Evolutionary conservation across 257 asterid species (phyloP).

Genomic region (Fraxinus quadrangulata): DNA sequence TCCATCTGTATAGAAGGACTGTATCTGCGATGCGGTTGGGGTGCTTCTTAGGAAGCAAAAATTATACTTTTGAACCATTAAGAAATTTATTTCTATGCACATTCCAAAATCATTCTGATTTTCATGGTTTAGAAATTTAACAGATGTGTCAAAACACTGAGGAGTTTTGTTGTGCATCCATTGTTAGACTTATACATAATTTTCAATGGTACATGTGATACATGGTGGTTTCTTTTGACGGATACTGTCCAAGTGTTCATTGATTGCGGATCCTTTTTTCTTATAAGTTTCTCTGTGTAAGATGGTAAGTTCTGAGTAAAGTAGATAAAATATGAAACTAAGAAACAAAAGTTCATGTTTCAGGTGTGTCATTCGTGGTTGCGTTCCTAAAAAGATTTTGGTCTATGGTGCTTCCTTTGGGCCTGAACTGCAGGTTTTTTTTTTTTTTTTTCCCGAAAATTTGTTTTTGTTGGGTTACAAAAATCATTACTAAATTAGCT

Average conservation of each 20-base stretch:
- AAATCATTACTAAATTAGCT: neutral
- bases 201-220: conserved; percentile 6
- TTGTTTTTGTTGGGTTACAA: conserved; percentile 13
- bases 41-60: neutral
- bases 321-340: conserved; percentile 16
- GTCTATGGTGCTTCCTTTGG: conserved; percentile 96
- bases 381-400: conserved; percentile 98
- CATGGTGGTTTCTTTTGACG: neutral
- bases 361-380: conserved; percentile 99
- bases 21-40: neutral
- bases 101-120: neutral
- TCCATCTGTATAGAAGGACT: too few relatives aligned
- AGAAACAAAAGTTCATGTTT: conserved; percentile 26
- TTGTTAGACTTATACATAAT: neutral
- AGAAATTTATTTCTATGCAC: too few relatives aligned
- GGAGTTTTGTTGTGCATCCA: neutral
- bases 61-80: neutral
- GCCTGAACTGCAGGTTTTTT: conserved; percentile 87
- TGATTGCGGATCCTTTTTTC: neutral
- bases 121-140: neutral
- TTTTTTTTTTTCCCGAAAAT: neutral
- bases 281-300: neutral
- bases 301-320: neutral
- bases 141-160: neutral
- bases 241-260: neutral